Base-by-base conservation (phyloP, 1,284 basidiomycete genomes). In the Schizophyllum amplum region DNA sequence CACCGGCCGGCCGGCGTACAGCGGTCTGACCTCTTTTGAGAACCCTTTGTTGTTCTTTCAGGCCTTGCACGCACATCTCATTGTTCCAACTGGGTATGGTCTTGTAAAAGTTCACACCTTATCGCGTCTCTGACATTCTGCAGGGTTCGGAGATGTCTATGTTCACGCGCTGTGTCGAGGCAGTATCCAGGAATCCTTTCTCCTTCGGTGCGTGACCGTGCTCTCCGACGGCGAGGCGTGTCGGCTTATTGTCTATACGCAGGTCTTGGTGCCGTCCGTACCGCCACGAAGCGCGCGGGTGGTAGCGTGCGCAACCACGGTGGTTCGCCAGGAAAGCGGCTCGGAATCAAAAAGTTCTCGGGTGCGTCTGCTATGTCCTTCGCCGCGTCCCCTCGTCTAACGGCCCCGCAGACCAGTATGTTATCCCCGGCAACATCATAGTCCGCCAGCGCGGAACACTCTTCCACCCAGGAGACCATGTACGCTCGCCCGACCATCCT, bases 331-430 rank as follows among this genome's bases (percentile, higher is more conserved):
- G 94, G 94, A 64, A 89, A 92, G 73, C 85, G 94, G 46, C 73
- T 98, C 51, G 95, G 94, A 65, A 77, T 97, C 49, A 98, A 98
- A 77, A 93, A 92, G 72, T 97, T 92, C 71, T 93, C 92, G 62
- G 92, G 94, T 91, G 64, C 59, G 80, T 70, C 25, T 24, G 42
- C 51, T 56, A 51, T 55, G 57, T 46, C 22, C 58, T 42, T 50
- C 42, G 13, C 24, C n/a, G 33, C 15, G 20, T 26, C 26, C 42
- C 52, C 53, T 15, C 53, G 24, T 46, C 59, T 24, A 57, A 9
- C 51, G 52, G 50, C 60, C 27, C 46, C 24, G 46, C 60, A 73
- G 94, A 95, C 69, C 85, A 97, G 72, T 82, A 80, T 69, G 94
- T 97, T 20, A 81, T 92, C 25, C 90, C 94, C 7, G 94, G 95